Percentiles rank a stretch among this genome's conserved stretches.
These are phyloP conservation scores for Pyricularia pennisetigena DNA, from an alignment of 2,329 filamentous ascomycete species.

Conservation along the genomic window DNA sequence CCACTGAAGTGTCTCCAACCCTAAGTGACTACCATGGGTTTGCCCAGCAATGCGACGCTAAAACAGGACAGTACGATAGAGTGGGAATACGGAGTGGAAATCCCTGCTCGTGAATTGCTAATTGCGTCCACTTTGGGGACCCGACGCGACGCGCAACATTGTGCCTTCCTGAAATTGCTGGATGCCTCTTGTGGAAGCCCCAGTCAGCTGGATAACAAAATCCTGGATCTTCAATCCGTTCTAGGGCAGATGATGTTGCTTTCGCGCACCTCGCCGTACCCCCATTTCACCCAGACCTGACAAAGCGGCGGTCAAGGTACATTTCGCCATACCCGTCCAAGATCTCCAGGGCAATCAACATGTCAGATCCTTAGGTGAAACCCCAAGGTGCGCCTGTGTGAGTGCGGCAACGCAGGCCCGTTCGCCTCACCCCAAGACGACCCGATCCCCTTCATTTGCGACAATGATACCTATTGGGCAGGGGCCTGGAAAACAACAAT, in stretches of 20 bases:
- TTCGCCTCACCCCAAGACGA: not conserved
- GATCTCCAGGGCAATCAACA: slow-evolving; percentile 1
- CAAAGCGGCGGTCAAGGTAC: not conserved
- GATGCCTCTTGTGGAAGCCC: not conserved
- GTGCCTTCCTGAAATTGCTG: not conserved
- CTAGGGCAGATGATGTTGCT: not conserved
- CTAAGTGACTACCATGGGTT: not conserved
- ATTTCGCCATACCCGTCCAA: not conserved
- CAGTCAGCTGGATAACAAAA: not conserved
- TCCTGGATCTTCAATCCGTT: not conserved
- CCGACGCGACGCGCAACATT: not conserved
- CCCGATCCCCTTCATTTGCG: not conserved
- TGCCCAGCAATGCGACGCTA: not conserved
- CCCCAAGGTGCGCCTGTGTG: not conserved
- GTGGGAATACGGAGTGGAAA: slow-evolving; percentile 2
- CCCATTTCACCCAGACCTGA: not conserved
- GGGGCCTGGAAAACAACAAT: not conserved
- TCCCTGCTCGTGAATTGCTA: not conserved
- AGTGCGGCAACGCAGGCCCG: not conserved
- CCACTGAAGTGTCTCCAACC: slow-evolving; percentile 4
- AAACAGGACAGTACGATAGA: not conserved
- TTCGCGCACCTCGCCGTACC: not conserved
- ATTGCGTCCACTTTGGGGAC: slow-evolving; percentile 1
- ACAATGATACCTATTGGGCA: not conserved
- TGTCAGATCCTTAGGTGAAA: slow-evolving; percentile 2